Conservation (phyloP, 805 yeast species). For the Ogataea pilisensis region DNA sequence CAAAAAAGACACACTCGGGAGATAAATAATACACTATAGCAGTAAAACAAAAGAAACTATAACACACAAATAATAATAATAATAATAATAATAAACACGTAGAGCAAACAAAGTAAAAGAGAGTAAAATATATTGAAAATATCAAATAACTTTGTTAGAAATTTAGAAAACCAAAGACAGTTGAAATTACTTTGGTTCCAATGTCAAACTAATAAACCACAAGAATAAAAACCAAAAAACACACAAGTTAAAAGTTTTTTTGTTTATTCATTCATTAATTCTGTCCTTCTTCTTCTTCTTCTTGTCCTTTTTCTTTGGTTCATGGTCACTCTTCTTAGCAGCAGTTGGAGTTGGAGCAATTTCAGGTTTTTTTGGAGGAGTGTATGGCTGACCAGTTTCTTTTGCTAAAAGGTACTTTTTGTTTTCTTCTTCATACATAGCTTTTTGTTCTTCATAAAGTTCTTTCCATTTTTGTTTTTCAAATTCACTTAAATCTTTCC, state of each 20-base stretch:
- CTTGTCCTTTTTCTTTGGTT: slow-evolving; percentile 48
- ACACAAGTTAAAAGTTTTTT: no score
- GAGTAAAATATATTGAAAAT: no score
- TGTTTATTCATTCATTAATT: slow-evolving; percentile 20
- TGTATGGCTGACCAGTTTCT: slow-evolving; percentile 25
- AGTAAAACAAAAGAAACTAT: not conserved
- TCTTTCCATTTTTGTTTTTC: slow-evolving; percentile 74
- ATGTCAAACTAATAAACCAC: slow-evolving; percentile 1
- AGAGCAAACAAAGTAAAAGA: not conserved
- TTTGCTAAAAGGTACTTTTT: slow-evolving; percentile 28
- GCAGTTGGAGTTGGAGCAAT: slow-evolving; percentile 20
- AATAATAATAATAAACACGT: not conserved
- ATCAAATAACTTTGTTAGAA: no score
- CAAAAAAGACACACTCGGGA: not conserved
- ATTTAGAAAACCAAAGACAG: not conserved
- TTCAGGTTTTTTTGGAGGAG: slow-evolving; percentile 26
- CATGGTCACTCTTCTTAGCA: slow-evolving; percentile 27
- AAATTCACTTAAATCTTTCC: slow-evolving; percentile 68
- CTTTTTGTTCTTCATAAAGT: slow-evolving; percentile 45
- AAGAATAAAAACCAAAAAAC: no score
- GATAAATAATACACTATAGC: not conserved
- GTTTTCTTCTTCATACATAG: slow-evolving; percentile 29
- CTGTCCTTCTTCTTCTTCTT: slow-evolving; percentile 45
- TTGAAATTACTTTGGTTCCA: not conserved
- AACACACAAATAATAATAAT: not conserved